These are phyloP conservation scores for Elsinoe ampelina DNA, from an alignment of 2,329 filamentous ascomycete genomes.

Conservation along the genomic window DNA sequence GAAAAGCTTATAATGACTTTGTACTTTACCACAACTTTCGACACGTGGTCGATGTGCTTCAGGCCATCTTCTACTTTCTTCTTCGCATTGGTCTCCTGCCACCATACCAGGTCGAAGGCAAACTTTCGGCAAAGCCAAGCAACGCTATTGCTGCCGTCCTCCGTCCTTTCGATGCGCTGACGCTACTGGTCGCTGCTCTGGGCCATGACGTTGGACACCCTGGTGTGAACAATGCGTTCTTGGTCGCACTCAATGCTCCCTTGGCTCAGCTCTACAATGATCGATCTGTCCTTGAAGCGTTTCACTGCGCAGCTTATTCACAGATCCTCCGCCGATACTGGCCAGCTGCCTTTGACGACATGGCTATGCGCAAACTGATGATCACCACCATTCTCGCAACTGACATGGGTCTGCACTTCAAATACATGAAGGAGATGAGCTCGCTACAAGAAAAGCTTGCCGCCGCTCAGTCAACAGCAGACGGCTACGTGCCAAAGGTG, in stretches of 20 bases:
- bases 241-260: constrained; percentile 84
- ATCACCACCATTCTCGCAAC: constrained; percentile 97
- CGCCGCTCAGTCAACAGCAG: constrained; percentile 51
- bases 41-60: constrained; percentile 90
- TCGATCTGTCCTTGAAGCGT: constrained; percentile 89
- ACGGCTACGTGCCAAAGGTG: constrained; percentile 68
- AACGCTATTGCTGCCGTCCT: constrained; percentile 65
- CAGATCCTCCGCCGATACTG: constrained; percentile 90
- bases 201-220: constrained; percentile 97
- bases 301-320: constrained; percentile 93
- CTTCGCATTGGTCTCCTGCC: constrained; percentile 69
- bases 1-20: constrained; percentile 91
- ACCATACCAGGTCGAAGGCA: constrained; percentile 44
- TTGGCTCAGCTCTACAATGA: constrained; percentile 95
- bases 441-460: constrained; percentile 69
- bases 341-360: constrained; percentile 71
- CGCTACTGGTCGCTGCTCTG: constrained; percentile 87
- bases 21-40: constrained; percentile 98
- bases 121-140: constrained; percentile 15
- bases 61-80: constrained; percentile 83
- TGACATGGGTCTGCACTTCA: constrained; percentile 94
- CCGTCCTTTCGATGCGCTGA: constrained; percentile 79
- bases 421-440: constrained; percentile 87
- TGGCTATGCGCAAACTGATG: constrained; percentile 76
- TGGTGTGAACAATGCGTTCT: constrained; percentile 94